A percentile compares a stretch with the other conserved stretches of the same genome.
phyloP scores from a whole-genome alignment of 1,284 basidiomycete genomes.

The Chalciporus sp. region DNA sequence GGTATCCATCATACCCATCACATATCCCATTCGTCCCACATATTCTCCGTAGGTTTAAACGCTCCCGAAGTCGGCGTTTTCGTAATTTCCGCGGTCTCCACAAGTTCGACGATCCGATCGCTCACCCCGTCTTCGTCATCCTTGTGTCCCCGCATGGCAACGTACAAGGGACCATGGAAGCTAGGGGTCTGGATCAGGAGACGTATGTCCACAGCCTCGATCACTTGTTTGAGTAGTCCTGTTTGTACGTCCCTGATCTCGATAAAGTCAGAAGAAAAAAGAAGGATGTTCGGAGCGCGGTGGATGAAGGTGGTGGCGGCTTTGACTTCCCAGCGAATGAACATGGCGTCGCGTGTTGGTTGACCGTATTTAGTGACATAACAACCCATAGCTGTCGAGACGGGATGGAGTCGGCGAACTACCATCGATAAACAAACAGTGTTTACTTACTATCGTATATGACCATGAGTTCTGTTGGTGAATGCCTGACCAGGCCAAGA shows the following conservation, averaged over 20 bases:
- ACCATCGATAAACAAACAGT: not conserved
- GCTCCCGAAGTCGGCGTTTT: constrained; percentile 35
- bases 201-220: constrained; percentile 68
- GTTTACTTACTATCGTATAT: constrained; percentile 68
- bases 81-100: constrained; percentile 63
- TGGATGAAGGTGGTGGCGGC: constrained; percentile 62
- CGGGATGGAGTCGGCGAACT: not conserved
- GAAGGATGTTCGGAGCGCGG: constrained; percentile 62
- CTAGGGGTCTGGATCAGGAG: constrained; percentile 46
- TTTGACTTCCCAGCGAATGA: constrained; percentile 75
- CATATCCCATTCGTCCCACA: constrained; percentile 80
- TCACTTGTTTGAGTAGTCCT: constrained; percentile 71
- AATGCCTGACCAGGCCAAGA: constrained; percentile 66
- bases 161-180: constrained; percentile 52
- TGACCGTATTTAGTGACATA: constrained; percentile 71
- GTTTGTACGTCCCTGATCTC: constrained; percentile 67
- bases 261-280: constrained; percentile 72
- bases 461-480: constrained; percentile 60
- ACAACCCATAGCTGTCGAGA: constrained; percentile 58
- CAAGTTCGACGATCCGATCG: constrained; percentile 67
- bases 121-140: constrained; percentile 56
- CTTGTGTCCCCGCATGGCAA: constrained; percentile 58
- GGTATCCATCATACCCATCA: constrained; percentile 18
- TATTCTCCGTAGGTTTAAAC: constrained; percentile 31
- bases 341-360: constrained; percentile 60